Evolutionary conservation across 1,139 yeast species (phyloP).

Genomic region (Kurtzmaniella quercitrusa): DNA sequence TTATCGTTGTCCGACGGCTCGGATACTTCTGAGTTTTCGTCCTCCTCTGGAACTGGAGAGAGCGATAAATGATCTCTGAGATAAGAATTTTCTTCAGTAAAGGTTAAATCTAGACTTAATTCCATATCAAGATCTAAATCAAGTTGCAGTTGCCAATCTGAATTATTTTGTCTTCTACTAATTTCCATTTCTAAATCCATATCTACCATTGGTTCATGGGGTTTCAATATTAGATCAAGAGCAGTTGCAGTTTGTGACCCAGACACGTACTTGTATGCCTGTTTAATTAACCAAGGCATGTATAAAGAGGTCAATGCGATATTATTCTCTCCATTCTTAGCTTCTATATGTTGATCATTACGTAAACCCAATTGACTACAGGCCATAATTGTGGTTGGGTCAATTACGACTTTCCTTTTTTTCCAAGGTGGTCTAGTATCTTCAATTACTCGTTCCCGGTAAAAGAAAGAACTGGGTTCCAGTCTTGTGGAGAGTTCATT

Average conservation of each 20-base stretch:
- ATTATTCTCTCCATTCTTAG: too few relatives aligned
- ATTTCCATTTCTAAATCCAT: neutral
- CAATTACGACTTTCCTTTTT: neutral
- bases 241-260: neutral
- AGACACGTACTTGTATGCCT: neutral
- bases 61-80: neutral
- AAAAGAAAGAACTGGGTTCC: neutral
- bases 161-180: neutral
- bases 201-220: neutral
- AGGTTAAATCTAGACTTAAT: neutral
- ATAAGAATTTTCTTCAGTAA: neutral
- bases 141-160: neutral
- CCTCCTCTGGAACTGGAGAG: neutral
- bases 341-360: neutral
- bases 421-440: neutral
- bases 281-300: neutral
- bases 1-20: neutral
- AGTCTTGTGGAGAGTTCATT: neutral
- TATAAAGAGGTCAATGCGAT: too few relatives aligned
- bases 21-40: neutral
- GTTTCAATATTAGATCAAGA: neutral
- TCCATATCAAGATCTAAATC: neutral
- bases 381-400: neutral
- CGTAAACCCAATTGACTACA: neutral
- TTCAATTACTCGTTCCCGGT: neutral